Evolutionary conservation across 139 green algal species (phyloP), one percentile per base, ranked within the genome.

Genomic region (Chlorokybus atmophyticus): DNA sequence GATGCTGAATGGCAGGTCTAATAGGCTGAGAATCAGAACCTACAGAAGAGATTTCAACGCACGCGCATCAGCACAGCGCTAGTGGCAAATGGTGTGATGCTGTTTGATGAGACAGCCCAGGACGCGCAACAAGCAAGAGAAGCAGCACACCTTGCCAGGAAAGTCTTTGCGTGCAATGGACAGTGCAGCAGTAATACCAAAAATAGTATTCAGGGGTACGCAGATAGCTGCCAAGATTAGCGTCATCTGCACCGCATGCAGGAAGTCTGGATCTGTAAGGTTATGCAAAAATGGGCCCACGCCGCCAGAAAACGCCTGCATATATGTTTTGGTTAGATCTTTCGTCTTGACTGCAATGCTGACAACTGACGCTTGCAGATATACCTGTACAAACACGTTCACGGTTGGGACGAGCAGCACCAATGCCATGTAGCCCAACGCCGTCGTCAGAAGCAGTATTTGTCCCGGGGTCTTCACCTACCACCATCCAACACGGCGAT

Each of bases 1-100:
- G 44, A 93, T 90, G 64, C 68, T 80, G 75, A 93, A 93, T 40
- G 85, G 85, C 38, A 93, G 58, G 72, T 93, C 85, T 40, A 93
- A 77, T 40, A 92, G 47, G 0, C 69, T 79, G 32, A 90, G 70
- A 32, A 88, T 50, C 21, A 89, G 35, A n/a, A n/a, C n/a, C n/a
- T n/a, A n/a, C n/a, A 52, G 10, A 58, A 58, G 4, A 27, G 26
- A 24, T 58, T 25, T 52, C 6, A 25, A 21, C 26, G 19, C 39
- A 47, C 39, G 19, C 19, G 19, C 39, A 47, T 19, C 19, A 47
- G 19, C 39, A 47, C 19, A n/a, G 19, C 39, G 19, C 19, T 47
- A n/a, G 39, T n/a, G 39, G 19, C 19, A 47, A 19, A 47, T n/a
- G 39, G 19, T 19, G 19, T 19, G 39, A n/a, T 19, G 39, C 19